Base-by-base conservation (phyloP, 441 rosid species). In the Adansonia grandidieri region DNA sequence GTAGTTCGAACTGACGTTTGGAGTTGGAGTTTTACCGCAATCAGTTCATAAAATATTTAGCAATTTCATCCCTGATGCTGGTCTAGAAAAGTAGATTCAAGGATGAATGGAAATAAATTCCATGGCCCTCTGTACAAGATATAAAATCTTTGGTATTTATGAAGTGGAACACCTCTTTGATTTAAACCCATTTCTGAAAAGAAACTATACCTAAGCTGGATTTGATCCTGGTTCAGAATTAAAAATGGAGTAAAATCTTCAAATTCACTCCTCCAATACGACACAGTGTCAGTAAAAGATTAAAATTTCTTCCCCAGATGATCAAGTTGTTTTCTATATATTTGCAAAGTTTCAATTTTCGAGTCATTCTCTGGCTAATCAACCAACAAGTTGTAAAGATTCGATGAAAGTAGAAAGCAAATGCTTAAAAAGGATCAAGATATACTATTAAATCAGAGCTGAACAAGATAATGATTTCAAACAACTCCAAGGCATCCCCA, bases 311-410 rank as follows among this genome's bases (percentile, higher is more conserved):
- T 17, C 68, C 57, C 13, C 1, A 45, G 51, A 24, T 56, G 3
- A 56, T 24, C 22, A 51, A 51, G 9, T 44, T 15, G 44, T 51
- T 51, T 53, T 71, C 24, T n/a, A 32, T 71, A 28, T 15, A n/a
- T 71, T 8, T 71, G 47, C 9, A 71, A 53, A 11, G 44, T 32
- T 67, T 17, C 15, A 44, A 2, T 3, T 67, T 9, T 32, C 24
- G 11, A 71, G 24, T 32, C n/a, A 37, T 28, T 54, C 62, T 78
- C 48, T 37, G 9, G 0, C 40, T 56, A 64, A 62, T 64, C 65
- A 65, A 69, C 28, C 63, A 44, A 28, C 69, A 65, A 65, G 22
- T 37, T 71, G 83, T 19, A n/a, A n/a, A 58, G 81, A 78, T 80
- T 75, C 45, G 24, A 47, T 70, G 8, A 28, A 73, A 69, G 51